phyloP scores from a whole-genome alignment of 805 yeast genomes.

The Candida sanyiensis region DNA sequence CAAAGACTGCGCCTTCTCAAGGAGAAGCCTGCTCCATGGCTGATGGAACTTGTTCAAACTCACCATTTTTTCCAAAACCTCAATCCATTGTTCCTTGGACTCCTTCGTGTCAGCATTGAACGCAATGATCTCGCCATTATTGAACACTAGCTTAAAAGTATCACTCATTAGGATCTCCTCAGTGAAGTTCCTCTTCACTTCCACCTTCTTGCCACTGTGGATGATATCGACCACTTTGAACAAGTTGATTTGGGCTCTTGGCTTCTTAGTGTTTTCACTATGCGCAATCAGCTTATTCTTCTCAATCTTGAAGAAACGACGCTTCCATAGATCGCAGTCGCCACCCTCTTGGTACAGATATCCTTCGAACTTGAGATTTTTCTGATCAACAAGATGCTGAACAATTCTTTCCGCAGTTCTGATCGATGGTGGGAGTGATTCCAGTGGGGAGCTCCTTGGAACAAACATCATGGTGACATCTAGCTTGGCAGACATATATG shows the following conservation, averaged over 20 bases:
- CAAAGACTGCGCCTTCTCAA: constrained; percentile 16
- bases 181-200: constrained; percentile 50
- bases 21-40: constrained; percentile 52
- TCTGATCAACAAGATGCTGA: constrained; percentile 32
- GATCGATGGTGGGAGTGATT: constrained; percentile 67
- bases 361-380: constrained; percentile 48
- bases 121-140: constrained; percentile 75
- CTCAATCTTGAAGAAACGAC: constrained; percentile 66
- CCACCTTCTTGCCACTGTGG: constrained; percentile 31
- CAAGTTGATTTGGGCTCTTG: constrained; percentile 72
- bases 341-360: constrained; percentile 87
- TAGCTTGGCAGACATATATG: constrained; percentile 61
- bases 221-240: constrained; percentile 47
- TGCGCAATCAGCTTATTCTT: constrained; percentile 74
- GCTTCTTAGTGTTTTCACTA: constrained; percentile 59
- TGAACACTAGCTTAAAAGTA: constrained; percentile 68
- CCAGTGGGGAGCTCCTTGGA: constrained; percentile 55
- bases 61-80: constrained; percentile 49
- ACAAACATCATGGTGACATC: constrained; percentile 64
- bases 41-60: constrained; percentile 51
- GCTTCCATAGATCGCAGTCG: constrained; percentile 66
- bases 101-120: constrained; percentile 74
- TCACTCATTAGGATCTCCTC: constrained; percentile 66
- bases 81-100: constrained; percentile 64
- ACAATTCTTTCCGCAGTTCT: constrained; percentile 43